Evolutionary conservation across 148 eudicot species (phyloP).

Genomic region (Amaranthus cruentus): DNA sequence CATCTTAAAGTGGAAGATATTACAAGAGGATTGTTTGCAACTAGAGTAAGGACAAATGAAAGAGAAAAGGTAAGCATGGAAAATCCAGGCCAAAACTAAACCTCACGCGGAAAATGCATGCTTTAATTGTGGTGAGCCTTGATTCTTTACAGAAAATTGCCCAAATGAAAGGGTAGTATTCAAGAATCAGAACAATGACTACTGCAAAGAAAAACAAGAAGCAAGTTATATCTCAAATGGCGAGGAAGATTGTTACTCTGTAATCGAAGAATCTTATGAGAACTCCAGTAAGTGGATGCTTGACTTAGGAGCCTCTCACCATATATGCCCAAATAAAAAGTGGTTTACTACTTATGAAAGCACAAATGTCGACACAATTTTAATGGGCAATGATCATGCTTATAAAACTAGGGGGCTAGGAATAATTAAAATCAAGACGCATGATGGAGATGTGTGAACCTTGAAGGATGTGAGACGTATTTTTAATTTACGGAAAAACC

Average conservation of each 20-base stretch:
- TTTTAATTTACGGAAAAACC: not conserved
- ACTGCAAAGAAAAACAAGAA: not conserved
- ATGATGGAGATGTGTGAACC: not conserved
- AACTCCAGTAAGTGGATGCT: not conserved
- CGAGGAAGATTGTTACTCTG: slow-evolving; percentile 8
- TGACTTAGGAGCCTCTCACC: slow-evolving; percentile 3
- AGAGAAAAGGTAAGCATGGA: not conserved
- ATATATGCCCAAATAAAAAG: not conserved
- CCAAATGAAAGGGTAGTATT: slow-evolving; percentile 2
- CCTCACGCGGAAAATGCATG: not conserved
- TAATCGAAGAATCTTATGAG: not conserved
- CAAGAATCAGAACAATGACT: slow-evolving; percentile 2
- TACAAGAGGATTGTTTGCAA: slow-evolving; percentile 1
- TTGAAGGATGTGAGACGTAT: not conserved
- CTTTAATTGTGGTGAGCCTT: not conserved
- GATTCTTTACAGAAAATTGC: not conserved
- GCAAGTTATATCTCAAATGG: not conserved
- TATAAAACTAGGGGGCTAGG: not conserved
- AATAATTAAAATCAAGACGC: not conserved
- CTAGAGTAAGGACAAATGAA: not conserved
- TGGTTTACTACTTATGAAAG: slow-evolving; percentile 2
- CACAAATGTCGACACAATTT: not conserved
- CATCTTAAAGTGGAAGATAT: not conserved
- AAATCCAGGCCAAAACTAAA: not conserved
- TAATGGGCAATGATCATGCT: not conserved